These are phyloP conservation scores for Leccinum disarticulatum DNA, from an alignment of 768 basidiomycete genomes.

Conservation along the genomic window DNA sequence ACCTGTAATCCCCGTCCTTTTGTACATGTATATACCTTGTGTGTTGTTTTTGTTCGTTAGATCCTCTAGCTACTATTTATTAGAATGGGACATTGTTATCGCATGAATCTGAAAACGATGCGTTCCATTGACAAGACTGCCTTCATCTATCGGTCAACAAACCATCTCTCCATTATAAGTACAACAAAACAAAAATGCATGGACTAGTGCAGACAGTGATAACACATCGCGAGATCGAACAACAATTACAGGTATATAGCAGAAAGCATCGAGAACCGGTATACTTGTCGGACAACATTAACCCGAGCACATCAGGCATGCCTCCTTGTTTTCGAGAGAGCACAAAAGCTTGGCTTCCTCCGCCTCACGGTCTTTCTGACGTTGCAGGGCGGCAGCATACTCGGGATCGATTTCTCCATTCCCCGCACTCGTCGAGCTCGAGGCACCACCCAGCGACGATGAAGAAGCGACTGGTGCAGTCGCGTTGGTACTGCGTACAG, in stretches of 20 bases:
- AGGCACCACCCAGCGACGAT: conserved; percentile 16
- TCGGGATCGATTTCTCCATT: conserved; percentile 57
- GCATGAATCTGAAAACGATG: too few relatives aligned
- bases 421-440: conserved; percentile 26
- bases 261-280: background rate
- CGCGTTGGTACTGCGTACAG: conserved; percentile 29
- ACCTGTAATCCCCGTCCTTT: conserved; percentile 4
- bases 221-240: background rate
- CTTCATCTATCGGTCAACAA: background rate
- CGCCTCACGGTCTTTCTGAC: conserved; percentile 68
- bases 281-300: conserved; percentile 32
- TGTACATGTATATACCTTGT: conserved; percentile 13
- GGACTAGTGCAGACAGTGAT: conserved; percentile 12
- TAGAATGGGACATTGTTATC: background rate
- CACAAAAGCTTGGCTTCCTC: conserved; percentile 83
- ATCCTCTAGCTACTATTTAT: conserved; percentile 3
- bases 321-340: conserved; percentile 92
- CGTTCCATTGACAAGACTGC: too few relatives aligned
- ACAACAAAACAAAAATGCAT: conserved; percentile 20
- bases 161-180: conserved; percentile 11
- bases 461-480: conserved; percentile 31
- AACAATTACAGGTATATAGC: conserved; percentile 5
- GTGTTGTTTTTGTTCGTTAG: conserved; percentile 2
- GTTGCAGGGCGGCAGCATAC: conserved; percentile 73
- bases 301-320: conserved; percentile 89